A percentile compares a stretch with the other conserved stretches of the same genome.
These are phyloP conservation scores for Fusarium staphyleae DNA, from an alignment of 2,329 filamentous ascomycete species.

Conservation along the genomic window DNA sequence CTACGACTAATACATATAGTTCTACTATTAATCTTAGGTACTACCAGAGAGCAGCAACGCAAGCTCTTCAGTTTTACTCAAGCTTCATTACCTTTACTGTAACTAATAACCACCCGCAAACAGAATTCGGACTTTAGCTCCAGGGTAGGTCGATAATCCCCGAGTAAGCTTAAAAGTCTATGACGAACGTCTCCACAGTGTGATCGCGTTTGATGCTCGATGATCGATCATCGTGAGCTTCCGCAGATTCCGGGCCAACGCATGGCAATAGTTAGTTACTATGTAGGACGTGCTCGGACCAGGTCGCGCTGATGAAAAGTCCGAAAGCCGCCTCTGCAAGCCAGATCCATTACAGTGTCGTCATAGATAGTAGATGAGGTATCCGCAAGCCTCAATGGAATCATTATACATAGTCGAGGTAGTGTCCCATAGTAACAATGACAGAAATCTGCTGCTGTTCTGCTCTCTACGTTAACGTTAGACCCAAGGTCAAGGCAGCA, in stretches of 20 bases:
- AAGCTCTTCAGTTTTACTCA: background rate
- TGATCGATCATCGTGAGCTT: background rate
- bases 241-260: background rate
- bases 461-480: too few relatives aligned
- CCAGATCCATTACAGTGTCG: slow-evolving; percentile 8
- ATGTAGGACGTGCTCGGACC: background rate
- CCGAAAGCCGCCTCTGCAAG: slow-evolving; percentile 28
- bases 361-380: slow-evolving; percentile 21
- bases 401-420: background rate
- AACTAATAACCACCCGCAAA: too few relatives aligned
- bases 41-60: background rate
- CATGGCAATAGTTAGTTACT: background rate
- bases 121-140: background rate
- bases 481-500: background rate
- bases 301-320: slow-evolving; percentile 18
- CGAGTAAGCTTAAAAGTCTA: slow-evolving; percentile 23
- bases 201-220: background rate
- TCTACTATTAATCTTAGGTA: too few relatives aligned
- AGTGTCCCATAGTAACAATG: background rate
- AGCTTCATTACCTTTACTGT: background rate
- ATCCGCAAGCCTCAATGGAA: background rate
- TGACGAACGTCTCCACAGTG: slow-evolving; percentile 18
- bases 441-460: background rate
- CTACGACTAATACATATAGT: background rate
- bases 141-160: slow-evolving; percentile 12